Base-by-base conservation (phyloP, 2,329 filamentous ascomycete species). In the Paraphoma sp. region DNA sequence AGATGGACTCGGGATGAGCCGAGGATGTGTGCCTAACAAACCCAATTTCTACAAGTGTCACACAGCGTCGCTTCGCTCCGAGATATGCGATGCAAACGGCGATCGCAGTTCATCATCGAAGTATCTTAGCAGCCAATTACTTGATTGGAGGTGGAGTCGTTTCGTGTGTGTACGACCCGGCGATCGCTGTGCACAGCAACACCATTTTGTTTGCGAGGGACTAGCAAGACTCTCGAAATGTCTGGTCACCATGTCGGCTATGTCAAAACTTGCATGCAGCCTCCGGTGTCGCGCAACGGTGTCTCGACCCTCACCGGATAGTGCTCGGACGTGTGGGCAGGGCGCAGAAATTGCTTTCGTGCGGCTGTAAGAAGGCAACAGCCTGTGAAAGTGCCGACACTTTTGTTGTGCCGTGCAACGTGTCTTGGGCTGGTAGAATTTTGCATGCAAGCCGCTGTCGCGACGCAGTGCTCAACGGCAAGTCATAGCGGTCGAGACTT, bases 1-100 rank as follows among this genome's bases (percentile, higher is more conserved):
- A 28, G 33, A 36, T 23, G 23, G 33, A 36, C 33, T 45, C 29
- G 28, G 17, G 17, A 45, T 6, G 30, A n/a, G 36, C 41, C 17
- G 45, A 36, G 43, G 14, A 42, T 23, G 46, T 30, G 51, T 48
- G 45, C 38, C 45, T 53, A 38, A 16, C 28, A 53, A 33, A 36
- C n/a, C 11, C 29, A 28, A 42, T 4, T 3, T 14, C 7, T 10
- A 36, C 33, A 36, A 14, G 14, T 6, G 33, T 42, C 8, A 42
- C 40, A 42, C 40, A 42, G 40, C 40, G 8, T 42, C 40, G 40
- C 40, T 42, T 42, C 40, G 14, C 16, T 17, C 40, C 40, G n/a
- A 14, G 40, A 42, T 42, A 16, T 42, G 40, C 8, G 40, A 42
- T 16, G 8, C 8, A 42, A 42, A 42, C 14, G 40, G 4, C 40